These are phyloP conservation scores for Lodderomyces oxycetoniae DNA, from an alignment of 1,139 yeast genomes.

Conservation along the genomic window DNA sequence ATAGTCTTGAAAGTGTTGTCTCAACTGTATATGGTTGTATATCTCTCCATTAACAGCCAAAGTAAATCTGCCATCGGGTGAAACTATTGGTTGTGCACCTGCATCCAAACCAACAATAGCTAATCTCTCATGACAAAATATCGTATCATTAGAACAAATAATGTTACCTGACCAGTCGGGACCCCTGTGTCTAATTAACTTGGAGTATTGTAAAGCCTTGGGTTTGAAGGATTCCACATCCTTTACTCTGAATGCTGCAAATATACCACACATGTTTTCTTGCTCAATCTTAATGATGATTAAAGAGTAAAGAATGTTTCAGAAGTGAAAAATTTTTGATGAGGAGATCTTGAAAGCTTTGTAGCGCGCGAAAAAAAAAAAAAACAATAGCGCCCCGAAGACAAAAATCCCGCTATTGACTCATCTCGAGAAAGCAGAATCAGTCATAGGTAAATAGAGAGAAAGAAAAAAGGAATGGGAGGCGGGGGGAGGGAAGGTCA, in stretches of 20 bases:
- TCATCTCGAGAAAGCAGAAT: too few relatives aligned
- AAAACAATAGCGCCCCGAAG: too few relatives aligned
- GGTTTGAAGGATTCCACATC: slow-evolving; percentile 78
- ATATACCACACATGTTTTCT: slow-evolving; percentile 86
- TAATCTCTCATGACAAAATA: slow-evolving; percentile 88
- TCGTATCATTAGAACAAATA: slow-evolving; percentile 63
- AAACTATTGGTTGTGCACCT: slow-evolving; percentile 96
- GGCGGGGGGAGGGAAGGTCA: too few relatives aligned
- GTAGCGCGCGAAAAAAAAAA: too few relatives aligned
- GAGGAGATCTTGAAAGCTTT: too few relatives aligned
- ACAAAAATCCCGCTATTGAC: too few relatives aligned
- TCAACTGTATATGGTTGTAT: slow-evolving; percentile 88
- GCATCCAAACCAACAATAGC: slow-evolving; percentile 94
- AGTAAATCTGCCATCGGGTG: slow-evolving; percentile 66
- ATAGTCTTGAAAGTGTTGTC: slow-evolving; percentile 71
- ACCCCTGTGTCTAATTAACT: slow-evolving; percentile 95
- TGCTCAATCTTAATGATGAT: background rate
- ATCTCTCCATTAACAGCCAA: slow-evolving; percentile 96
- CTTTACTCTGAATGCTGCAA: slow-evolving; percentile 82
- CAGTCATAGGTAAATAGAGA: too few relatives aligned
- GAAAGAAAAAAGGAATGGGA: too few relatives aligned
- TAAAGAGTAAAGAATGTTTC: background rate
- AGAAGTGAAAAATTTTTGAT: background rate
- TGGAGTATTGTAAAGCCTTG: slow-evolving; percentile 83
- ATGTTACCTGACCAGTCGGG: slow-evolving; percentile 98